phyloP scores from a whole-genome alignment of 345 rosid species.

The Eucalyptus sideroxylon region DNA sequence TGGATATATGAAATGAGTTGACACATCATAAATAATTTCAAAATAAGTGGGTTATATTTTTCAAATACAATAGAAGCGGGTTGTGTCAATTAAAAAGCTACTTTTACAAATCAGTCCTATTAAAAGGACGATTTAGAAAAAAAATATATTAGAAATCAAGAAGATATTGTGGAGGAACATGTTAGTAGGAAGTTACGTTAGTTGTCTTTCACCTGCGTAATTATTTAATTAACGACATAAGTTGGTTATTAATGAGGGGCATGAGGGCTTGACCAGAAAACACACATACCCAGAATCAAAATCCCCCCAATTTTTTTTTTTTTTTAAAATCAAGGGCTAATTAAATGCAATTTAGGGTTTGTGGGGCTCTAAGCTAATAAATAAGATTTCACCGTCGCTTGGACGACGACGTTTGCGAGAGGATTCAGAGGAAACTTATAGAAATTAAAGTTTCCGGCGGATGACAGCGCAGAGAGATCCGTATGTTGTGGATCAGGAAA shows the following conservation, averaged over 20 bases:
- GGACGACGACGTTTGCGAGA: background rate
- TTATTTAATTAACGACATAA: background rate
- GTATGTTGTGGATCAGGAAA: background rate
- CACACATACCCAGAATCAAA: background rate
- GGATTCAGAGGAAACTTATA: background rate
- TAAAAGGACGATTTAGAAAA: background rate
- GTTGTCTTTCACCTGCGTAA: background rate
- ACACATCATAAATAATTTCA: background rate
- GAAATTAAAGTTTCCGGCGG: background rate
- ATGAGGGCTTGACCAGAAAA: background rate
- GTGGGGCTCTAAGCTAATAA: background rate
- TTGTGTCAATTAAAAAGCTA: background rate
- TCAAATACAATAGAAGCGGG: background rate
- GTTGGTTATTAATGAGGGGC: background rate
- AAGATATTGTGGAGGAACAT: background rate
- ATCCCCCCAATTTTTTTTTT: background rate
- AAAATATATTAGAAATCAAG: background rate
- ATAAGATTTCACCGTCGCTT: background rate
- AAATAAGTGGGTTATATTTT: background rate
- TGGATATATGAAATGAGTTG: background rate
- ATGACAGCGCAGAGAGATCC: background rate
- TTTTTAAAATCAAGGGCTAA: background rate
- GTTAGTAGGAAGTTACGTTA: background rate
- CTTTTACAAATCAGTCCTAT: background rate
- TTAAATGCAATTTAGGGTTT: background rate